Base-by-base conservation (phyloP, 805 yeast genomes). In the Candida michaelii region DNA sequence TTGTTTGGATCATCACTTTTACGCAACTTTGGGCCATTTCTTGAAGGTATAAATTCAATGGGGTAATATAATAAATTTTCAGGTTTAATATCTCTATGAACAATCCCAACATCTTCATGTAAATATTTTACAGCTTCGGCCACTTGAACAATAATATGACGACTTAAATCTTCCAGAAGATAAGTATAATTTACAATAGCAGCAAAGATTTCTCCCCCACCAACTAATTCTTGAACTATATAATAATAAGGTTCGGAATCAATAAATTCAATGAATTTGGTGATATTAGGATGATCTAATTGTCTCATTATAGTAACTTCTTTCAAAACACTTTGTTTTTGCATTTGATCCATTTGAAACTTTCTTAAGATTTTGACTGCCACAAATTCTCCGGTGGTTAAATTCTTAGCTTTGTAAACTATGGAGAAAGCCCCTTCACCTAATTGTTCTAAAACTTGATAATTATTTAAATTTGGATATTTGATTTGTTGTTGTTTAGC, bases 361-460 rank as follows among this genome's bases (percentile, higher is more conserved):
- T 87, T 88, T 46, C 84, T 76, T 47, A 89, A 83, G 32, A 79
- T 70, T 55, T 79, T 79, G 44, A 79, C 66, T 11, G 83, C 83
- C 35, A 79, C 83, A 4, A 47, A 45, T 37, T 68, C 60, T 6
- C 63, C 64, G 0, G 74, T 59, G 1, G 52, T 48, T 4, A 58
- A 36, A 52, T 77, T 70, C 24, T 53, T 47, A 4, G 88, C 90
- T 40, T 77, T 77, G 62, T 80, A 83, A 13, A 86, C 95, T 23
- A 79, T 74, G 3, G 90, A 83, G 51, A 86, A 86, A 0, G 95
- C 90, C 18, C 95, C 95, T 59, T 86, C 93, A 7, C 95, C 95
- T 48, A 86, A 74, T 37, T 73, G 71, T 17, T 72, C 76, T 40
- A 66, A 43, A 21, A 79, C 60, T 35, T 66, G 57, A 55, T 78